Evolutionary conservation across 2,329 filamentous ascomycete genomes (phyloP), one percentile per base, ranked within the genome.

Genomic region (Epichloe gansuensis): DNA sequence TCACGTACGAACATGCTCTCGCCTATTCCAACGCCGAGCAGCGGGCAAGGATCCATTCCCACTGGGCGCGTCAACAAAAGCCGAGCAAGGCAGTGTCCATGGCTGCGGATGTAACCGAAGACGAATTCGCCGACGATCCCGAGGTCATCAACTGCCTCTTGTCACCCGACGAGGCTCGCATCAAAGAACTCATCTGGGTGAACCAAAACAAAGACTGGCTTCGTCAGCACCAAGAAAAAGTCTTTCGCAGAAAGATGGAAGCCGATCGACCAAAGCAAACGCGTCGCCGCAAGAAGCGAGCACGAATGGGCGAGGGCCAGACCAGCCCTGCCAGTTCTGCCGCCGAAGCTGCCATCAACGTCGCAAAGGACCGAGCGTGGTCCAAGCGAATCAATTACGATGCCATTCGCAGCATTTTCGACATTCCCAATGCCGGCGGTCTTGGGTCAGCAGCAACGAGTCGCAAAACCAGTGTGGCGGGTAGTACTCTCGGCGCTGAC

Each of bases 191-290:
- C 54, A 87, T 97, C 50, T 98, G 93, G 93, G 82, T 95, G 43
- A 90, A 91, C 54, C 84, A 90, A 64, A 97, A 98, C 67, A 89
- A 93, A 64, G 89, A 94, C 58, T 98, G 90, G 79, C 75, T 98
- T 40, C 86, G 91, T 8, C 79, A 82, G 47, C 85, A 94, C 63
- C 89, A 96, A 63, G 82, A 87, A 54, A 95, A 93, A 66, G 76
- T 85, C 6, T 84, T 94, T 52, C 80, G 85, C 40, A 79, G 82
- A 54, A 87, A 89, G 66, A 71, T 80, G 55, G 78, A 78, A 54
- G 75, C 74, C 9, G 76, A 69, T 60, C 72, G 66, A 57, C 77
- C 73, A 52, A 86, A 76, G 68, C 76, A 74, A 52, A 75, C 70
- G n/a, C 73, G 80, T 25, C 76, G 76, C 50, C 72, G 76, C 27